Percentiles rank a stretch among this genome's conserved stretches.
Conservation (phyloP, 805 yeast species). For the Metschnikowia similis region DNA sequence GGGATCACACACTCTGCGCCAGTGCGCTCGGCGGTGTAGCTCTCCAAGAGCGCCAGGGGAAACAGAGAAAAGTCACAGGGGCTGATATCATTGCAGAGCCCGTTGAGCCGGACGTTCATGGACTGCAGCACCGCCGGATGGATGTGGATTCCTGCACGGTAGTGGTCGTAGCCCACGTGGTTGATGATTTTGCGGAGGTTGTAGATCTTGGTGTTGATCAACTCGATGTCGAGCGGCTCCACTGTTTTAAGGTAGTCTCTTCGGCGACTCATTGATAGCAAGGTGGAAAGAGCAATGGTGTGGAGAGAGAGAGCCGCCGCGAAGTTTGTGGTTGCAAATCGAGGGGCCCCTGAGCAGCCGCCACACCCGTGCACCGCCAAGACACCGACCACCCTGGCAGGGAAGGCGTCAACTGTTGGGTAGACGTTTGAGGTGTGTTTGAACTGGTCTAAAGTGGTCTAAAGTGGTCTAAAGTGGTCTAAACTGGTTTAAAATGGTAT, state of each 20-base stretch:
- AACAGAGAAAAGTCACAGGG: conserved; percentile 11
- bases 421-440: too few species aligned
- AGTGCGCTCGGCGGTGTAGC: conserved; percentile 5
- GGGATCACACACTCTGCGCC: conserved; percentile 10
- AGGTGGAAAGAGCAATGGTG: conserved; percentile 3
- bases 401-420: too few species aligned
- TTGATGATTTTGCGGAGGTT: conserved; percentile 4
- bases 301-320: background rate
- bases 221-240: conserved; percentile 9
- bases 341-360: too few species aligned
- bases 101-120: conserved; percentile 3
- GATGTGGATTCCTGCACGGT: conserved; percentile 9
- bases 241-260: conserved; percentile 6
- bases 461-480: too few species aligned
- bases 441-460: too few species aligned
- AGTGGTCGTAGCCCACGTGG: conserved; percentile 11
- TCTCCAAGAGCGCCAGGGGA: conserved; percentile 8
- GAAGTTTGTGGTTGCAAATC: background rate
- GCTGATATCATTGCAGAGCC: conserved; percentile 7
- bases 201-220: conserved; percentile 10
- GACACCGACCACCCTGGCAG: too few species aligned
- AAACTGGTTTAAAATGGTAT: too few species aligned
- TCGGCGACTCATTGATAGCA: conserved; percentile 8
- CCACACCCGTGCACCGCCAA: background rate
- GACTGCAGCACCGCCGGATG: background rate